phyloP scores from a whole-genome alignment of 129 eudicot species.

The Chrysanthemum makinoi region DNA sequence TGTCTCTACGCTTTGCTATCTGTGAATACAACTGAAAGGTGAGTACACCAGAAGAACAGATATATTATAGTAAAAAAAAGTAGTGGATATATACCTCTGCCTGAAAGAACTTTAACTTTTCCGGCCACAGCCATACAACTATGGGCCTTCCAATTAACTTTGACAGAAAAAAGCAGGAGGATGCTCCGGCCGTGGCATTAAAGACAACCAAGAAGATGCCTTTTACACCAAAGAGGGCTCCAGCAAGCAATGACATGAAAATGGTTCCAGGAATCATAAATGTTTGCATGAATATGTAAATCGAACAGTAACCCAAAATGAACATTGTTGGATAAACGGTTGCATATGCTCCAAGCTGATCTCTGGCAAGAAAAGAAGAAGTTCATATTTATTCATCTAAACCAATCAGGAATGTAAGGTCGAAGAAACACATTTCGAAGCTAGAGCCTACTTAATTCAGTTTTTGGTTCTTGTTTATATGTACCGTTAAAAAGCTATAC shows the following conservation, averaged over 20 bases:
- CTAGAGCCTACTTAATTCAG: not conserved
- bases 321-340: constrained; percentile 69
- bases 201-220: constrained; percentile 91
- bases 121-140: constrained; percentile 93
- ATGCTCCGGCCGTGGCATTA: constrained; percentile 97
- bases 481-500: not conserved
- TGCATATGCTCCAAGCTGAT: constrained; percentile 73
- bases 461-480: not conserved
- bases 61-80: not conserved
- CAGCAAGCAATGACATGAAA: constrained; percentile 93
- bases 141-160: constrained; percentile 92
- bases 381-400: not conserved
- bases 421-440: not conserved
- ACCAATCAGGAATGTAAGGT: constrained; percentile 5
- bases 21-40: constrained; percentile 31
- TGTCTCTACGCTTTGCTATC: constrained; percentile 87
- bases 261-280: constrained; percentile 98
- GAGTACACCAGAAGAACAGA: not conserved
- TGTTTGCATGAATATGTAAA: constrained; percentile 98
- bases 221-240: constrained; percentile 94
- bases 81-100: constrained; percentile 55
- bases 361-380: constrained; percentile 46
- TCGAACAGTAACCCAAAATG: constrained; percentile 88
- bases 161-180: constrained; percentile 88
- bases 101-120: constrained; percentile 78